A percentile compares a stretch with the other conserved stretches of the same genome.
Evolutionary conservation across 352 stramenopile species (phyloP).

Genomic region (Globisporangium heterothallicum): DNA sequence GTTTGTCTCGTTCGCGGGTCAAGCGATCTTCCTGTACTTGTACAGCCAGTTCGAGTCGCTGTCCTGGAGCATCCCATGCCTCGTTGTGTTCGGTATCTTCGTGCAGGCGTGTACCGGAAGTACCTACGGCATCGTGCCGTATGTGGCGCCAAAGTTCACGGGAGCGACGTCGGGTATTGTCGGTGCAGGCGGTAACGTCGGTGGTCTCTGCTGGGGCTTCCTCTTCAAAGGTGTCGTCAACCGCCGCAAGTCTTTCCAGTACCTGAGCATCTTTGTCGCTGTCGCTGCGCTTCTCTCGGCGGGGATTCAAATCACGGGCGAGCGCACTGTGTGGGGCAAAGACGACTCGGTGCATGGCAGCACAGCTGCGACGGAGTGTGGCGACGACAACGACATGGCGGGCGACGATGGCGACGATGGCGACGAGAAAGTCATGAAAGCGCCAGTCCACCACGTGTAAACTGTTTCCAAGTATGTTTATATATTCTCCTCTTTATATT

Average conservation of each 20-base stretch:
- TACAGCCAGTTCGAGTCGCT: slow-evolving; percentile 61
- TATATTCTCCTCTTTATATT: no score
- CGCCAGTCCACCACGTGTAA: background rate
- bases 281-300: slow-evolving; percentile 36
- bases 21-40: slow-evolving; percentile 79
- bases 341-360: slow-evolving; percentile 18
- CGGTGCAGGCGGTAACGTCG: slow-evolving; percentile 34
- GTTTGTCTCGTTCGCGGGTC: slow-evolving; percentile 55
- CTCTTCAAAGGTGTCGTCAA: slow-evolving; percentile 29
- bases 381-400: slow-evolving; percentile 4
- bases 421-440: background rate
- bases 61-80: slow-evolving; percentile 46
- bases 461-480: background rate
- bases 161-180: slow-evolving; percentile 34
- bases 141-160: slow-evolving; percentile 36
- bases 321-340: slow-evolving; percentile 22
- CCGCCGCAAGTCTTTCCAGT: slow-evolving; percentile 19
- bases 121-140: slow-evolving; percentile 58
- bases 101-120: slow-evolving; percentile 63
- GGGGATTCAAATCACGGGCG: slow-evolving; percentile 27
- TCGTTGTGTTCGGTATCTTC: slow-evolving; percentile 86
- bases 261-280: slow-evolving; percentile 25
- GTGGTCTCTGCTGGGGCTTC: slow-evolving; percentile 33
- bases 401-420: background rate
- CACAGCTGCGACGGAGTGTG: slow-evolving; percentile 15